Base-by-base conservation (phyloP, 106 monocot genomes). In the Dioscorea zingiberensis region DNA sequence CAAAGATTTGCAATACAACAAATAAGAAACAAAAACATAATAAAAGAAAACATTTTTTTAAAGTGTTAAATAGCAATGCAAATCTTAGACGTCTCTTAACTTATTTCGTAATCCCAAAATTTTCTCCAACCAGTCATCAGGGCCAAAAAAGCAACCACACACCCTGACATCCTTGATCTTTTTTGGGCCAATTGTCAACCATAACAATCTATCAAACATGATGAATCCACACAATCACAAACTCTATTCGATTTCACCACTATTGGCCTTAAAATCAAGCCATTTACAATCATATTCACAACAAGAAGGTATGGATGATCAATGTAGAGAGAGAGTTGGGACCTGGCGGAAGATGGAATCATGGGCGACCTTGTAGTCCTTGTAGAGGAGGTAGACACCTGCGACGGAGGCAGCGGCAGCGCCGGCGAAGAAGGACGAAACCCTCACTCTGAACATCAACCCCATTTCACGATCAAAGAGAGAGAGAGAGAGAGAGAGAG, bases 321-420 rank as follows among this genome's bases (percentile, higher is more conserved):
- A 13, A 49, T n/a, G 13, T 2, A 13, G 13, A 27, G 49, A 1
- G 26, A 65, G 49, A 72, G 49, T 14, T 9, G 62, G 62, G 16
- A 88, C 87, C 87, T 81, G 68, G 25, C 66, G 77, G 26, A 62
- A 71, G 64, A 84, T 70, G 71, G 71, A 58, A 13, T 76, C 66
- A 28, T 84, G 77, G 21, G 77, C 77, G 71, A 74, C 29, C 80
- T 71, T 77, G 74, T 87, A 87, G 44, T 87, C 87, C 73, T 87
- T 80, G 65, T 80, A 77, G 57, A 88, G 77, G 46, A 71, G 57
- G 63, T 68, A 78, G 71, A 77, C 47, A 4, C 46, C 64, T 7
- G 64, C 46, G 46, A 64, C 64, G 23, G 64, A 47, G 1, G 64
- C 64, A 15, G 64, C 47, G 47, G 64, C 64, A 13, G 64, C 64